phyloP scores from a whole-genome alignment of 148 eudicot genomes.

The Dianthus caryophyllus region DNA sequence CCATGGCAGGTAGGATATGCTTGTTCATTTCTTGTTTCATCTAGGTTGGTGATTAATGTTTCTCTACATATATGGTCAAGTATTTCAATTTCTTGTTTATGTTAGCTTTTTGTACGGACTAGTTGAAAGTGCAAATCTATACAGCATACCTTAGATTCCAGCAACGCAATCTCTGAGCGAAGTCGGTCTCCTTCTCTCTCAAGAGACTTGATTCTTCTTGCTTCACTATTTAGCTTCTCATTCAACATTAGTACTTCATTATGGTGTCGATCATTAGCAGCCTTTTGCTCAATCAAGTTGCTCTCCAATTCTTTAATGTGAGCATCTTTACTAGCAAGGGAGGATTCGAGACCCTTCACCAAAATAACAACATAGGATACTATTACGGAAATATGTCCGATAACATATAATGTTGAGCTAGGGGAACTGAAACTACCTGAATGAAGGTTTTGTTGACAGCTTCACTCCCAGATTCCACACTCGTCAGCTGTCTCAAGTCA shows the following conservation, averaged over 20 bases:
- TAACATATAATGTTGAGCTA: not conserved
- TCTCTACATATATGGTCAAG: too few species aligned
- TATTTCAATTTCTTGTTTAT: too few species aligned
- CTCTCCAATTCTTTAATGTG: constrained; percentile 65
- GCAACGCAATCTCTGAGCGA: constrained; percentile 79
- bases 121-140: not conserved
- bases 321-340: constrained; percentile 58
- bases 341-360: constrained; percentile 66
- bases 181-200: constrained; percentile 88
- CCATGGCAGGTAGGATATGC: too few species aligned
- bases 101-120: too few species aligned
- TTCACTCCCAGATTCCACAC: constrained; percentile 43
- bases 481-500: constrained; percentile 45
- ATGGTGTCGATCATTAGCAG: constrained; percentile 50
- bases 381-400: constrained; percentile 14
- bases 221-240: constrained; percentile 75
- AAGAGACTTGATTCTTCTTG: constrained; percentile 68
- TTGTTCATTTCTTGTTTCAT: too few species aligned
- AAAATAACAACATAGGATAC: constrained; percentile 20
- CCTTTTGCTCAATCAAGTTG: constrained; percentile 53
- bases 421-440: constrained; percentile 46
- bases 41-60: too few species aligned
- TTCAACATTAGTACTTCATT: constrained; percentile 68
- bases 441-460: constrained; percentile 38
- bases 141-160: constrained; percentile 84